phyloP scores from a whole-genome alignment of 2,329 filamentous ascomycete genomes.

The Arthroderma uncinatum region DNA sequence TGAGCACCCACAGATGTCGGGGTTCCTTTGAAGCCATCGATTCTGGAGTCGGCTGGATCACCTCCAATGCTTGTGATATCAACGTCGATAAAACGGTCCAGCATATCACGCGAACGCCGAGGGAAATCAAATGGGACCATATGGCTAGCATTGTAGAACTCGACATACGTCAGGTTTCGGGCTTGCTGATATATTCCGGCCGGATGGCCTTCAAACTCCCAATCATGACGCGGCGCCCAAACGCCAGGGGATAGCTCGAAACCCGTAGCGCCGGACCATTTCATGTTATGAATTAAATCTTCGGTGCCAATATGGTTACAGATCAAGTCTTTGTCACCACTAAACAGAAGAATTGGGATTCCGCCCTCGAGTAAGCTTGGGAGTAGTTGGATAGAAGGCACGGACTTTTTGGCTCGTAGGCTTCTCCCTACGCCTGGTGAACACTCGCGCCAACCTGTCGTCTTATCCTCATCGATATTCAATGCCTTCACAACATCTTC shows the following conservation, averaged over 20 bases:
- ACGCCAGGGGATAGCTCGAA: constrained; percentile 81
- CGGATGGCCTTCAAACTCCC: constrained; percentile 80
- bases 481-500: constrained; percentile 68
- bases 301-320: constrained; percentile 97
- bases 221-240: constrained; percentile 83
- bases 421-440: constrained; percentile 61
- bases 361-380: constrained; percentile 63
- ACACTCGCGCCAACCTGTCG: constrained; percentile 85
- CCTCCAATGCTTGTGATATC: constrained; percentile 85
- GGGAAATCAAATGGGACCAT: constrained; percentile 97
- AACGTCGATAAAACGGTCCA: constrained; percentile 89
- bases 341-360: constrained; percentile 76
- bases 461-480: constrained; percentile 70
- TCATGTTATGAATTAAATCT: constrained; percentile 74
- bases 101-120: constrained; percentile 81
- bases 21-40: constrained; percentile 74
- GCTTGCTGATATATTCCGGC: constrained; percentile 92
- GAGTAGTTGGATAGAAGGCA: constrained; percentile 61
- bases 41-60: constrained; percentile 60
- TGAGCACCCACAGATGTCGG: constrained; percentile 67
- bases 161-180: constrained; percentile 86
- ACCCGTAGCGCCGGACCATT: constrained; percentile 83
- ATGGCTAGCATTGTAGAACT: constrained; percentile 91
- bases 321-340: constrained; percentile 84
- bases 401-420: constrained; percentile 61